phyloP scores from a whole-genome alignment of 805 yeast species.

The Starmerella kuoi region DNA sequence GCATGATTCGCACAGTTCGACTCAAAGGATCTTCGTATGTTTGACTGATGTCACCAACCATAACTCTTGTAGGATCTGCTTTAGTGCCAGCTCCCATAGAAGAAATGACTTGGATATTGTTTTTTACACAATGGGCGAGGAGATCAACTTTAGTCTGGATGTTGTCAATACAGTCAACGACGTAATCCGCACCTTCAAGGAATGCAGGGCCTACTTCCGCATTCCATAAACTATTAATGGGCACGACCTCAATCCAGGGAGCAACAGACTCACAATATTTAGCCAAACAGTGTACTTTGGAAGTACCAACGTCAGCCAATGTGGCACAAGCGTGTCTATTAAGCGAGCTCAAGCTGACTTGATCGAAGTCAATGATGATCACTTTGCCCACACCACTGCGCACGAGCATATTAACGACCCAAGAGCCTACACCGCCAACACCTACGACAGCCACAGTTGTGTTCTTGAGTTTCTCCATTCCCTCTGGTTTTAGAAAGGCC shows the following conservation, averaged over 20 bases:
- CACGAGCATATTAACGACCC: slow-evolving; percentile 83
- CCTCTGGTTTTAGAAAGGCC: slow-evolving; percentile 81
- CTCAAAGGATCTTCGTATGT: slow-evolving; percentile 93
- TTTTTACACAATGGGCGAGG: slow-evolving; percentile 54
- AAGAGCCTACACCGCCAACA: slow-evolving; percentile 97
- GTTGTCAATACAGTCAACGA: slow-evolving; percentile 93
- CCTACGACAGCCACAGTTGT: slow-evolving; percentile 75
- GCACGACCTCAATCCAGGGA: slow-evolving; percentile 87
- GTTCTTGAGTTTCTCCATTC: slow-evolving; percentile 57
- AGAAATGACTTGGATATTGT: slow-evolving; percentile 57
- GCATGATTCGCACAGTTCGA: slow-evolving; percentile 69
- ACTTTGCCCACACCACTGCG: slow-evolving; percentile 79
- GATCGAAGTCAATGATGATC: slow-evolving; percentile 86
- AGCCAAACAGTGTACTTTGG: slow-evolving; percentile 74
- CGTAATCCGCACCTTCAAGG: slow-evolving; percentile 55
- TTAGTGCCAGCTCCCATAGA: slow-evolving; percentile 98
- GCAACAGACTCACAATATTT: slow-evolving; percentile 60
- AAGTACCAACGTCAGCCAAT: slow-evolving; percentile 79
- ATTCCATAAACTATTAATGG: slow-evolving; percentile 67
- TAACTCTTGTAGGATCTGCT: slow-evolving; percentile 85
- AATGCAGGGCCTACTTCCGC: slow-evolving; percentile 45
- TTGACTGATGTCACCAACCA: slow-evolving; percentile 74
- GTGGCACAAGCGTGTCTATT: slow-evolving; percentile 93
- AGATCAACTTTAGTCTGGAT: slow-evolving; percentile 93
- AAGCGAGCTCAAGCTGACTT: slow-evolving; percentile 79